A percentile compares a stretch with the other conserved stretches of the same genome.
Conservation (phyloP, 2,329 filamentous ascomycete species). For the Fusarium sublunatum region DNA sequence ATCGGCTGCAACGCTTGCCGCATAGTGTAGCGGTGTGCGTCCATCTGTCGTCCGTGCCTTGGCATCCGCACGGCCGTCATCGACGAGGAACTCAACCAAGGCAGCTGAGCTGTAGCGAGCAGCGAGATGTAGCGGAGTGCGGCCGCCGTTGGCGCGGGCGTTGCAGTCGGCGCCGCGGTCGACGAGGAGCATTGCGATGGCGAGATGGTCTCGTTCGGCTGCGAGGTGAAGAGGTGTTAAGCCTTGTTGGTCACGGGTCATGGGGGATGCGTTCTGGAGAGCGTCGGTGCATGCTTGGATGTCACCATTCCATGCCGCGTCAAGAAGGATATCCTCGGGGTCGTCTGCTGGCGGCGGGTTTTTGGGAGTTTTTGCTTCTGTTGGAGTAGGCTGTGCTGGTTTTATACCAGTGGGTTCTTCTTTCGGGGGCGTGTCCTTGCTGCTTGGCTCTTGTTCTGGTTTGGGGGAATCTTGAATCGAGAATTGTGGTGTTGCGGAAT, state of each 20-base stretch:
- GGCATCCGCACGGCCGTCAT: slow-evolving; percentile 46
- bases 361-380: background rate
- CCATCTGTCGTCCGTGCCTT: slow-evolving; percentile 48
- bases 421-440: background rate
- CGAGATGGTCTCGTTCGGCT: slow-evolving; percentile 48
- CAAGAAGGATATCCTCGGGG: slow-evolving; percentile 44
- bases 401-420: slow-evolving; percentile 1
- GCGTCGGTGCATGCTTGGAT: slow-evolving; percentile 42
- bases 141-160: slow-evolving; percentile 47
- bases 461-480: background rate
- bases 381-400: background rate
- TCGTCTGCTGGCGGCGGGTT: slow-evolving; percentile 12
- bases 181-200: slow-evolving; percentile 50
- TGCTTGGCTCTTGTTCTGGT: background rate
- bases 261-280: slow-evolving; percentile 40
- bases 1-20: slow-evolving; percentile 46
- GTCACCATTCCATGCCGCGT: slow-evolving; percentile 51
- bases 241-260: slow-evolving; percentile 46
- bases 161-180: slow-evolving; percentile 45
- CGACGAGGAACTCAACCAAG: slow-evolving; percentile 49
- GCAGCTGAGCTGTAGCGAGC: slow-evolving; percentile 46
- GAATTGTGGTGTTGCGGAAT: background rate
- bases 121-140: slow-evolving; percentile 49
- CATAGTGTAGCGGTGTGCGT: slow-evolving; percentile 50
- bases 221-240: slow-evolving; percentile 50